A percentile compares a stretch with the other conserved stretches of the same genome.
Evolutionary conservation across 2,329 filamentous ascomycete species (phyloP).

Genomic region (Calonectria leucothoes): DNA sequence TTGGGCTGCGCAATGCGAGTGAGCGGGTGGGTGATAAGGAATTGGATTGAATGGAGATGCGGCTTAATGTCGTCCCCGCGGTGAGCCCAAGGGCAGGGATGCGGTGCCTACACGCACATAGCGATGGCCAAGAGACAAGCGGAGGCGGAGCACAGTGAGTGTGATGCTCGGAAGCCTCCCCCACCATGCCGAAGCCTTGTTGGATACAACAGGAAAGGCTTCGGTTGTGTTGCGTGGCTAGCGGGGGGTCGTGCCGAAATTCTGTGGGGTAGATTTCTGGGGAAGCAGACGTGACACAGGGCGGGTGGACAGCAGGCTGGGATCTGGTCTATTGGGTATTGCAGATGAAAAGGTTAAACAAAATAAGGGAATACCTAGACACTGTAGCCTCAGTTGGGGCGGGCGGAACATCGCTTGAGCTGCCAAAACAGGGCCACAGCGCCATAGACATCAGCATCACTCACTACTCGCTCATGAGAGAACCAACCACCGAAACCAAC

Average conservation of each 20-base stretch:
- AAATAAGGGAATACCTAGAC: not conserved
- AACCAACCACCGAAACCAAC: not conserved
- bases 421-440: not conserved
- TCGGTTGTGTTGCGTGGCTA: slow-evolving; percentile 9
- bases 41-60: not conserved
- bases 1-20: not conserved
- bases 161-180: slow-evolving; percentile 14
- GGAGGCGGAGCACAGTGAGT: not conserved
- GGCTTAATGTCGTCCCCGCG: not conserved
- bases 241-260: slow-evolving; percentile 16
- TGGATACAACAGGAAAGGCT: not conserved
- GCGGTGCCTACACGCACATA: not conserved
- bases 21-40: not conserved
- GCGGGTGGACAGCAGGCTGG: not conserved
- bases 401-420: not conserved
- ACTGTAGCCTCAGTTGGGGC: not conserved
- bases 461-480: not conserved
- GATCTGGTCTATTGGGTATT: not conserved
- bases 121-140: not conserved
- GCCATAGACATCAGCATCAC: not conserved
- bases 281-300: not conserved
- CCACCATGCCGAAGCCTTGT: slow-evolving; percentile 12
- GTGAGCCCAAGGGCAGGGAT: not conserved
- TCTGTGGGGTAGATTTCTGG: slow-evolving; percentile 17
- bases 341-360: not conserved